Evolutionary conservation across 2,329 filamentous ascomycete genomes (phyloP), one percentile per base, ranked within the genome.

Genomic region (Aspergillus pseudoviridinutans): DNA sequence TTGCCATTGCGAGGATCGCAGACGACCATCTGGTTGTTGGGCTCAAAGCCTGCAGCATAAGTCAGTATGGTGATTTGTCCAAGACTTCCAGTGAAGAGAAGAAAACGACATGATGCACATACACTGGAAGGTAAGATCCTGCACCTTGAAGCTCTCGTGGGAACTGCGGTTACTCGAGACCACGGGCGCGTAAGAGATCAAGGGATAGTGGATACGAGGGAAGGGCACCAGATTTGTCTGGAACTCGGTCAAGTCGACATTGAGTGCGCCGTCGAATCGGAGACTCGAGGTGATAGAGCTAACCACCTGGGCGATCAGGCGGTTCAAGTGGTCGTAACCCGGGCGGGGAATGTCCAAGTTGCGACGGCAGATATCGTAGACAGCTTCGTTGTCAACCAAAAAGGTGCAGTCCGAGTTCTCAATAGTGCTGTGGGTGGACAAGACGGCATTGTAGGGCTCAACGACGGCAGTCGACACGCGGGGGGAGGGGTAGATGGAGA

Each of bases 121-220:
- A 85, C 84, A 86, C 71, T 87, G 84, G 68, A 85, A 81, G 61
- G 85, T 87, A 64, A 88, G 75, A 61, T 94, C 91, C 61, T 86
- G 83, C 55, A 92, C 87, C 82, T 91, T 91, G 85, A 92, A 92
- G 80, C 88, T 91, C 81, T 94, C 90, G 72, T 94, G 90, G 50
- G 87, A 84, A 76, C 88, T 91, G 84, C 90, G 90, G 79, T 84
- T 81, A 58, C 86, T 85, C 29, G 82, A 84, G 58, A 87, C 79
- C 55, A 88, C 84, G 2, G 85, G 85, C 1, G 85, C 84, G 65
- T 87, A 88, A 65, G 80, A 83, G 74, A 87, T 86, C 62, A 88
- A 74, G 46, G 85, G 85, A 70, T 87, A 88, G 71, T 88, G 85
- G 64, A 88, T 87, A 70, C 85, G 81, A 25, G 85, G 85, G 72